These are phyloP conservation scores for Pluteus cervinus DNA, from an alignment of 768 basidiomycete species.

Conservation along the genomic window DNA sequence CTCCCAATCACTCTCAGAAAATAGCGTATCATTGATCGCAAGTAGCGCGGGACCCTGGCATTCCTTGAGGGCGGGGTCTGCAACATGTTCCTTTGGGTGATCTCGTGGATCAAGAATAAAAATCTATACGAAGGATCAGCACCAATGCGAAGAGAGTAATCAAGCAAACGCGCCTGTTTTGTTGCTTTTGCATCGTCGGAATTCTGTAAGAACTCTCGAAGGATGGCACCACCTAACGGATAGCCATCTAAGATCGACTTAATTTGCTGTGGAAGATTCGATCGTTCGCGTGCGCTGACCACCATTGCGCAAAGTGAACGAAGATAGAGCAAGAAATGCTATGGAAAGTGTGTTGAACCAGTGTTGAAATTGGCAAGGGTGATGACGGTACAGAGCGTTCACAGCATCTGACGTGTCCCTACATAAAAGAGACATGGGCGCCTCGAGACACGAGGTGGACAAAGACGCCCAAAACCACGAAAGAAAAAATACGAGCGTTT, in stretches of 20 bases:
- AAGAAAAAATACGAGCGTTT: too few relatives aligned
- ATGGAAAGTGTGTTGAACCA: too few relatives aligned
- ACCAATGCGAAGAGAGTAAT: neutral
- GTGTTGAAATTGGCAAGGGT: too few relatives aligned
- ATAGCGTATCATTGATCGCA: slow-evolving; percentile 39
- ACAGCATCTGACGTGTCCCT: too few relatives aligned
- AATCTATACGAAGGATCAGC: slow-evolving; percentile 18
- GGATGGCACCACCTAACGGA: slow-evolving; percentile 36
- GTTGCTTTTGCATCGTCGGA: slow-evolving; percentile 44
- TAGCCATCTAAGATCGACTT: slow-evolving; percentile 37
- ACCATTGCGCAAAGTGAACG: too few relatives aligned
- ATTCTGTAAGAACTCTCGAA: slow-evolving; percentile 43
- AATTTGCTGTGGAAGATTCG: too few relatives aligned
- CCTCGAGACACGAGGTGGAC: too few relatives aligned
- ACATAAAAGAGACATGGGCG: too few relatives aligned
- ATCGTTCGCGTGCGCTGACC: too few relatives aligned
- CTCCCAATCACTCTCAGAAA: slow-evolving; percentile 36
- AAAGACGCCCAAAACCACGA: too few relatives aligned
- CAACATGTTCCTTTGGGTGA: slow-evolving; percentile 20
- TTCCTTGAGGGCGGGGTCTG: slow-evolving; percentile 17
- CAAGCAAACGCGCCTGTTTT: slow-evolving; percentile 27
- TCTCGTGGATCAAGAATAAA: slow-evolving; percentile 36
- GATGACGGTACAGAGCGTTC: too few relatives aligned
- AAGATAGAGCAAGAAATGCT: too few relatives aligned
- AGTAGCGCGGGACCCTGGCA: slow-evolving; percentile 41